Evolutionary conservation across 345 rosid species (phyloP).

Genomic region (Eucalyptus globulus): DNA sequence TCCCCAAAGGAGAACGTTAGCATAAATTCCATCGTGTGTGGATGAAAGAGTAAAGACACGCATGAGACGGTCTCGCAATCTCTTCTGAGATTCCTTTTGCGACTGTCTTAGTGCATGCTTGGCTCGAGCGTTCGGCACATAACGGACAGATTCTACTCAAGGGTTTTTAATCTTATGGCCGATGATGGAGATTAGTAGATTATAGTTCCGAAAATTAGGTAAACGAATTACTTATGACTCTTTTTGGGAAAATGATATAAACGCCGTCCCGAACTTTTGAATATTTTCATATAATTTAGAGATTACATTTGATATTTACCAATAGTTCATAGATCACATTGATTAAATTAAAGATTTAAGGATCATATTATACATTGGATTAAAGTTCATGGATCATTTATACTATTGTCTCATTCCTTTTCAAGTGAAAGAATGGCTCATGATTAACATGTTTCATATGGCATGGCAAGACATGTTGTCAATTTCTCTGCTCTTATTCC

Average conservation of each 20-base stretch:
- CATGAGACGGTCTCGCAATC: background rate
- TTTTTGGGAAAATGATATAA: no score
- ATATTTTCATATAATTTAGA: background rate
- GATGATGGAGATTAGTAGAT: background rate
- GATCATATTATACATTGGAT: rapidly evolving
- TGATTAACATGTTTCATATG: background rate
- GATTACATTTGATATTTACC: rapidly evolving
- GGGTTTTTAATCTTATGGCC: background rate
- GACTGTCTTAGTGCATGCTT: background rate
- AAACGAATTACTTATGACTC: background rate
- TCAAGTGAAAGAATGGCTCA: background rate
- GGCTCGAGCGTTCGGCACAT: background rate
- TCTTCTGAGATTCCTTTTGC: background rate
- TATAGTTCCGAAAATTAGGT: background rate
- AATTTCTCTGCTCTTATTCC: background rate
- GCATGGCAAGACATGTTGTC: background rate
- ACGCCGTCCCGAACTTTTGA: rapidly evolving
- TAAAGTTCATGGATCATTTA: background rate
- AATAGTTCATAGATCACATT: rapidly evolving
- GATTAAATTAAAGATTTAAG: background rate
- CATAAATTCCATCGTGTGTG: background rate
- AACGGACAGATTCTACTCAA: background rate
- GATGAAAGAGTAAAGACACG: background rate
- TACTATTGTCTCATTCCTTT: background rate
- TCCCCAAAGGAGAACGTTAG: background rate